Evolutionary conservation across 352 stramenopile species (phyloP), one percentile per base, ranked within the genome.

Genomic region (Pythium biforme): DNA sequence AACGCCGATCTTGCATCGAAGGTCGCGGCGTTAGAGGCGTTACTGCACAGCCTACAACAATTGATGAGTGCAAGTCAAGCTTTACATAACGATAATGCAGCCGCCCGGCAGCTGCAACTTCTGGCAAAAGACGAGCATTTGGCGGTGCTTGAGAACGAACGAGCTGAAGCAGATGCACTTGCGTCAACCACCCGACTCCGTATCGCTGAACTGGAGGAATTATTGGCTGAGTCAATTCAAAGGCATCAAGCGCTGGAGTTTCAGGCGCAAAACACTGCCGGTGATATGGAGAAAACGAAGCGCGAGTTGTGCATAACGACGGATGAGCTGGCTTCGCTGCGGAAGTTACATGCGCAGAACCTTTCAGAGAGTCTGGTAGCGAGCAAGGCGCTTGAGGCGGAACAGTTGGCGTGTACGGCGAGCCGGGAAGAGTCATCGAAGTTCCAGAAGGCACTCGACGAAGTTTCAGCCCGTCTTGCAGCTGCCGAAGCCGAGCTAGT

Each of bases 401-500:
- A 19, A 23, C 17, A 49, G 15, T n/a, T 29, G 41, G 7, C 15
- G 17, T 49, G n/a, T 4, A 27, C n/a, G 22, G 10, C n/a, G 0
- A 26, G 41, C 41, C 41, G 27, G 41, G 14, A 3, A 26, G 37
- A 33, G 20, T 8, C 37, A 1, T 5, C 17, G 19, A 41, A 9
- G 9, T 2, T 46, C 4, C 29, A 40, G 23, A 34, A 37, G 2
- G 19, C 29, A 4, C 9, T 34, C 12, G 39, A 37, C 4, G 20
- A 52, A n/a, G 14, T 27, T 26, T 7, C 10, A 14, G 25, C 17
- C 23, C 54, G 46, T 7, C 14, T 62, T 3, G 41, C 9, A 6
- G 56, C 55, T 12, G 56, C 56, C 15, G 56, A 65, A 23, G 63
- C 55, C 0, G 74, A 83, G 7, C 15, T 72, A 0, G 40, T 48